Evolutionary conservation across 2,329 filamentous ascomycete species (phyloP).

Genomic region (Aquanectria penicillioides): DNA sequence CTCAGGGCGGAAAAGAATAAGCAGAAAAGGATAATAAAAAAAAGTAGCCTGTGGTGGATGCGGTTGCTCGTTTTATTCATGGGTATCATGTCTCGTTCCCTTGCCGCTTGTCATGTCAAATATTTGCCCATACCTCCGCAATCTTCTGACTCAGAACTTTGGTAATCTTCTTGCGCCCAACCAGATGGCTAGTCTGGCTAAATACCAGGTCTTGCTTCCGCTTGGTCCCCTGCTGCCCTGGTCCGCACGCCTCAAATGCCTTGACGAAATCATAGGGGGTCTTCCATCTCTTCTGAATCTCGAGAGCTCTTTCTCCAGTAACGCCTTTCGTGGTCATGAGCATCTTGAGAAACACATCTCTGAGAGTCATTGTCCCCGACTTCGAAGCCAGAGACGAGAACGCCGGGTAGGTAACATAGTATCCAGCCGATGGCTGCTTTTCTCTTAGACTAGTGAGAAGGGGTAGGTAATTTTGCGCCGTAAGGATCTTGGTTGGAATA

Average conservation of each 20-base stretch:
- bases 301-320: constrained; percentile 80
- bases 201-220: constrained; percentile 70
- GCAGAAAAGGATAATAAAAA: constrained; percentile 11
- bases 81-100: constrained; percentile 36
- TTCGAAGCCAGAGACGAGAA: constrained; percentile 81
- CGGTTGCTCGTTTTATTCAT: constrained; percentile 24
- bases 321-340: constrained; percentile 82
- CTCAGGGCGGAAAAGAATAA: constrained; percentile 41
- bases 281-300: constrained; percentile 82
- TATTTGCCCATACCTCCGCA: constrained; percentile 76
- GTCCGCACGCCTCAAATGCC: constrained; percentile 69
- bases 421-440: constrained; percentile 59
- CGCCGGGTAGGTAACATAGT: constrained; percentile 74
- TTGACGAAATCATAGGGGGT: constrained; percentile 78
- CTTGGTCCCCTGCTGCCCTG: constrained; percentile 61
- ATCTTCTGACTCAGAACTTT: constrained; percentile 74
- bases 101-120: constrained; percentile 39
- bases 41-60: too few species aligned
- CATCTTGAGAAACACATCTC: constrained; percentile 85
- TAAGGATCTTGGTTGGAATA: constrained; percentile 73
- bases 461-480: constrained; percentile 72
- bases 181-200: constrained; percentile 63
- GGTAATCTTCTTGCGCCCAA: constrained; percentile 75
- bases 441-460: constrained; percentile 68
- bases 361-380: constrained; percentile 76